Base-by-base conservation (phyloP, 768 basidiomycete genomes). In the Termitomyces sp. region DNA sequence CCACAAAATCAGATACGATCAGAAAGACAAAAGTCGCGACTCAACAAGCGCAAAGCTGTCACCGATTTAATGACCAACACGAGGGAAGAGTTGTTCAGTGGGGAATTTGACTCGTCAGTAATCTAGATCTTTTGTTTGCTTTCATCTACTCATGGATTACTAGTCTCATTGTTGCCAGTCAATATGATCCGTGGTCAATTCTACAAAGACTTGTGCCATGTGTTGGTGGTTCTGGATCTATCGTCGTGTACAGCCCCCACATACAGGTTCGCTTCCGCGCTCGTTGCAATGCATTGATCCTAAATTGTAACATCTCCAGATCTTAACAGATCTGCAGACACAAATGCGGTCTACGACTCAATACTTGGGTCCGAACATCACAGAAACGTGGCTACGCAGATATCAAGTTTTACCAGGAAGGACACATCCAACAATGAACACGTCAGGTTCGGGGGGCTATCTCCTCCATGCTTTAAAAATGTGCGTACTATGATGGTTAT, bases 331-430 rank as follows among this genome's bases (percentile, higher is more conserved):
- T 38, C 76, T 90, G 6, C 89, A 96, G 66, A 76, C 77, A 33
- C 85, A 82, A 61, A 72, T 98, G 64, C 84, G 91, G 48, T 73
- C 79, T 26, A 66, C 80, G 42, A 84, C 88, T 9, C 72, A 79
- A 60, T 95, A 84, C 70, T 76, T 98, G 12, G 86, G 84, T 33
- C 88, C 93, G 8, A 85, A 80, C 16, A 74, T 98, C 32, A 88
- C 90, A 3, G 96, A 98, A 71, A 78, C 84, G 12, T 98, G 91
- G 88, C 71, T 92, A 43, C 84, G 96, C 30, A 82, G 84, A 61
- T 99, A 98, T 74, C 96, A 98, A 70, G 87, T 94, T 16, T 78
- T 99, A n/a, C 97, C 97, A 24, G 96, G 97, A 24, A 81, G 97
- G 36, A 96, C 92, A 42, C 97, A 99, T 74, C 97, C 97, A 4